A percentile compares a stretch with the other conserved stretches of the same genome.
Conservation (phyloP, 2,329 filamentous ascomycete genomes). For the Rhexocercosporidium sp. region DNA sequence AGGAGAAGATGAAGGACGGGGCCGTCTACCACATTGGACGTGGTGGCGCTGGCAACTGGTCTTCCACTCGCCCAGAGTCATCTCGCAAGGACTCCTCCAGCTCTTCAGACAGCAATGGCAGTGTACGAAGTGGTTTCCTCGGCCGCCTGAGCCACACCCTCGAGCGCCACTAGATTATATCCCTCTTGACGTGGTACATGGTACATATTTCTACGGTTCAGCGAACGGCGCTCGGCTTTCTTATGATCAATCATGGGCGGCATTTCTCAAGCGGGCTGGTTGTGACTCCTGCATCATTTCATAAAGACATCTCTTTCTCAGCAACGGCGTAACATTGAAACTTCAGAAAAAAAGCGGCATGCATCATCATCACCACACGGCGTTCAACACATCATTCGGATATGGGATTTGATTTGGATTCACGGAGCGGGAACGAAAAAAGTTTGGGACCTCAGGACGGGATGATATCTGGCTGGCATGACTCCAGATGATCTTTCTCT, state of each 20-base stretch:
- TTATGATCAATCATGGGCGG: conserved; percentile 16
- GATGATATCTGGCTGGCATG: conserved; percentile 36
- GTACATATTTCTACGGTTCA: conserved; percentile 19
- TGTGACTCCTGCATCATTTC: conserved; percentile 22
- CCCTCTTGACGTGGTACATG: not conserved
- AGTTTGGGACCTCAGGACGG: conserved; percentile 38
- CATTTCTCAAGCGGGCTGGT: conserved; percentile 19
- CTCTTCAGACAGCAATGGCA: conserved; percentile 28
- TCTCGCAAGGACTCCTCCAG: conserved; percentile 36
- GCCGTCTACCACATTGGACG: conserved; percentile 39
- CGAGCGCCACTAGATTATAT: conserved; percentile 28
- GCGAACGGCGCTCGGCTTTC: conserved; percentile 17
- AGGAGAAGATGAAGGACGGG: conserved; percentile 35
- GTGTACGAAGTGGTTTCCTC: conserved; percentile 33
- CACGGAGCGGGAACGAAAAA: conserved; percentile 25
- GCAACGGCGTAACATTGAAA: conserved; percentile 21
- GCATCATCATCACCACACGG: not conserved
- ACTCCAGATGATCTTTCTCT: conserved; percentile 31
- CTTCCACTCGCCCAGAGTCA: conserved; percentile 18
- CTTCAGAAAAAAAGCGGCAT: conserved; percentile 24
- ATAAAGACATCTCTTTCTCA: conserved; percentile 1
- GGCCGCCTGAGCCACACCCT: conserved; percentile 34
- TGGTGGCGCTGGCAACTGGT: conserved; percentile 40
- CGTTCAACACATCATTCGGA: not conserved
- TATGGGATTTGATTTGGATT: not conserved